Evolutionary conservation across 2,329 filamentous ascomycete species (phyloP).

Genomic region (Talaromyces rugulosus): DNA sequence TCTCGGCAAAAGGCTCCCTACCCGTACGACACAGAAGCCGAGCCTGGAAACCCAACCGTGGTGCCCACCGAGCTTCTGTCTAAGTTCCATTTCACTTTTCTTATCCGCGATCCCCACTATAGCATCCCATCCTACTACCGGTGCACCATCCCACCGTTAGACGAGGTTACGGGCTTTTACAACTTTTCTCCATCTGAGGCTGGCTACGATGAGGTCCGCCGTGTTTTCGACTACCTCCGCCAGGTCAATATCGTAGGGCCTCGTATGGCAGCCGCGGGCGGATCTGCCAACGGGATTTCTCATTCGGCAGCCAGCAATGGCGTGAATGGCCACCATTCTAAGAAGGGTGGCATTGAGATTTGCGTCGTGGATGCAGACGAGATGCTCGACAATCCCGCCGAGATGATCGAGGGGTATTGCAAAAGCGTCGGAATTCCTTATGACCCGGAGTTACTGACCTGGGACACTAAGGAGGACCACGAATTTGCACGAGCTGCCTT

Average conservation of each 20-base stretch:
- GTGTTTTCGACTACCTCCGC: conserved; percentile 80
- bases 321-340: conserved; percentile 17
- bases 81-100: conserved; percentile 89
- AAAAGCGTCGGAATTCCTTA: conserved; percentile 75
- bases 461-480: conserved; percentile 73
- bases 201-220: conserved; percentile 82
- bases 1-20: conserved; percentile 40
- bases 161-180: conserved; percentile 76
- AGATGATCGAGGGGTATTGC: conserved; percentile 75
- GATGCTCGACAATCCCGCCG: conserved; percentile 76
- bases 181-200: conserved; percentile 84
- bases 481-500: conserved; percentile 67
- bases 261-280: conserved; percentile 46
- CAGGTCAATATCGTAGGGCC: conserved; percentile 67
- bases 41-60: conserved; percentile 77
- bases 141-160: conserved; percentile 85
- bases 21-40: conserved; percentile 55
- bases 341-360: conserved; percentile 53
- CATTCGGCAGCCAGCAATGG: conserved; percentile 22
- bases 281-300: conserved; percentile 18
- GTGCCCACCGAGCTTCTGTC: conserved; percentile 69
- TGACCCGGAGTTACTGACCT: conserved; percentile 71
- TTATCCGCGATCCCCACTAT: conserved; percentile 91
- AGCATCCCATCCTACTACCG: conserved; percentile 92
- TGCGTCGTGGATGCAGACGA: conserved; percentile 94